Base-by-base conservation (phyloP, 108 stramenopile species). In the Fragilaria radians region DNA sequence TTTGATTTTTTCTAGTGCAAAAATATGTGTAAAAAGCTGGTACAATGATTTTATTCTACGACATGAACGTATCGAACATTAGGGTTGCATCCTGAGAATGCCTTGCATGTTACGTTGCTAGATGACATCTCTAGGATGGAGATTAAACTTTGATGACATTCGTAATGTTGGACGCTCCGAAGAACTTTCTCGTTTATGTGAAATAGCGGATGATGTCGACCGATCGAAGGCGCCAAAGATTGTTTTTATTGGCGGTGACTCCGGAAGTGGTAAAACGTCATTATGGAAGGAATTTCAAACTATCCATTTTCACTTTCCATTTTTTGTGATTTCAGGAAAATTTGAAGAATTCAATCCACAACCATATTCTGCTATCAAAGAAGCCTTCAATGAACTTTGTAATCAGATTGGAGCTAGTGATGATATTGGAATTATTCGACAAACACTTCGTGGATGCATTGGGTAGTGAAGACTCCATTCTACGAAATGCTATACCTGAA, bases 301-400 rank as follows among this genome's bases (percentile, higher is more conserved):
- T 14, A 14, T 11, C 11, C 7, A 14, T 14, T 42, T 7, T 7
- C 7, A 42, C 14, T 14, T 7, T 7, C 14, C 7, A 7, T 42
- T 42, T 42, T n/a, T n/a, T n/a, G n/a, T n/a, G n/a, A 14, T 42
- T 42, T 42, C 36, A 11, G 36, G 36, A 14, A 42, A 42, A 42
- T 42, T 42, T 42, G 36, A 42, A 7, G 7, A 7, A 14, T 42
- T 42, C 14, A 11, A 7, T 11, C 36, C 11, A 42, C 14, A 7
- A 7, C 50, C 50, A 5, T 51, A 51, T 25, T 24, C 23, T 7
- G 50, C 50, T 7, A 25, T 51, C 50, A 21, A 19, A 5, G 50
- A 51, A 7, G 50, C 50, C 50, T 21, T 51, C 23, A 51, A 7
- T 7, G 50, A 51, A 18, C 50, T 51, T n/a, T 51, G 50, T 25